Percentiles rank a stretch among this genome's conserved stretches.
Evolutionary conservation across 352 stramenopile species (phyloP).

Genomic region (Thalassiosira delicatula): DNA sequence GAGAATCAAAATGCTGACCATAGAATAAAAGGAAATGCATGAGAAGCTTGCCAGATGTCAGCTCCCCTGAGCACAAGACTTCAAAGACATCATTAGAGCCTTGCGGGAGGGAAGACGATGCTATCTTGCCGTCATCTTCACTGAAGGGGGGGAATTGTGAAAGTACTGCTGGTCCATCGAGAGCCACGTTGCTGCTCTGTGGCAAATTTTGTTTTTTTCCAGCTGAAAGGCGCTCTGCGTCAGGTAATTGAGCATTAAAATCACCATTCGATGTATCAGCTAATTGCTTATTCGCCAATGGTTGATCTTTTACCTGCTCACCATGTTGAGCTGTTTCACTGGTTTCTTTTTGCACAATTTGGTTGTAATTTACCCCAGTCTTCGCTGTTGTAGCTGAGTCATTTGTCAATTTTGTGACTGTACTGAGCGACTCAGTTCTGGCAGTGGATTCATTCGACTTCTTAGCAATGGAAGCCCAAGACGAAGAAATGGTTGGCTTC

Average conservation of each 20-base stretch:
- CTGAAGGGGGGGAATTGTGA: constrained; percentile 46
- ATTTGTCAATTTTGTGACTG: constrained; percentile 28
- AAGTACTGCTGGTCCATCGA: constrained; percentile 24
- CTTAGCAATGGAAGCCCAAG: constrained; percentile 76
- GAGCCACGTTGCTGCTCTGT: constrained; percentile 33
- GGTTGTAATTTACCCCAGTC: constrained; percentile 15
- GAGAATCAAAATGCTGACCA: constrained; percentile 81
- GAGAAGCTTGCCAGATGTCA: constrained; percentile 79
- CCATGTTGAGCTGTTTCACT: not conserved
- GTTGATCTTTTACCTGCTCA: constrained; percentile 3
- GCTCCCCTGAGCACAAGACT: constrained; percentile 82
- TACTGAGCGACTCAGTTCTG: constrained; percentile 51
- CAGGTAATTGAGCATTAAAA: constrained; percentile 1
- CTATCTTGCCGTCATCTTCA: constrained; percentile 27
- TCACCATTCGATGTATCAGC: not conserved
- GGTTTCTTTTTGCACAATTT: constrained; percentile 19
- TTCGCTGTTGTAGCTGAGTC: constrained; percentile 26
- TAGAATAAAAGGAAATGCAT: constrained; percentile 85
- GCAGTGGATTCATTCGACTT: constrained; percentile 63
- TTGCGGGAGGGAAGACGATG: constrained; percentile 66
- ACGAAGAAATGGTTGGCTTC: constrained; percentile 54
- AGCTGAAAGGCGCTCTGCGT: not conserved
- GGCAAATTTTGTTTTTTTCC: constrained; percentile 34
- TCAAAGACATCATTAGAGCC: constrained; percentile 83
- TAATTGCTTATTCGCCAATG: constrained; percentile 10